Evolutionary conservation across 2,329 filamentous ascomycete species (phyloP).

Genomic region (Emergomyces orientalis): DNA sequence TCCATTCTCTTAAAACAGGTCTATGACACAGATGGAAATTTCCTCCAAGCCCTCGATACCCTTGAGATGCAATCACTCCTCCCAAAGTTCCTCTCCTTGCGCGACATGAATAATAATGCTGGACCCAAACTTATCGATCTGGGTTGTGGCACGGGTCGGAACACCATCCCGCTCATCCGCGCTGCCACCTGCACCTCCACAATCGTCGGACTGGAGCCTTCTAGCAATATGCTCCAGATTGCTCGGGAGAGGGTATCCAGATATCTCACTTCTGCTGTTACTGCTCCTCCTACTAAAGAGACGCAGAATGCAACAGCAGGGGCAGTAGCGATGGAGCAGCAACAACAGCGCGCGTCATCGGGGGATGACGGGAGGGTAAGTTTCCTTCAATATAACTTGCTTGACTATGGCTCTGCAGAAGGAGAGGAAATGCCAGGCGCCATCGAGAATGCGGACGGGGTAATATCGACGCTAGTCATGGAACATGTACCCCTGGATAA

Average conservation of each 20-base stretch:
- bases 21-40: conserved; percentile 59
- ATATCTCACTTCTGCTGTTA: neutral
- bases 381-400: conserved; percentile 33
- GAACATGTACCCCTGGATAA: conserved; percentile 52
- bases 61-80: conserved; percentile 46
- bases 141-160: conserved; percentile 57
- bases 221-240: conserved; percentile 48
- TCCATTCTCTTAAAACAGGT: conserved; percentile 25
- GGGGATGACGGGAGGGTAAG: neutral
- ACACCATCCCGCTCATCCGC: conserved; percentile 45
- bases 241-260: conserved; percentile 35
- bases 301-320: neutral
- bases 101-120: conserved; percentile 12
- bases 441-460: conserved; percentile 30
- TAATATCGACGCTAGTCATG: conserved; percentile 55
- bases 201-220: conserved; percentile 49
- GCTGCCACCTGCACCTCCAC: conserved; percentile 20
- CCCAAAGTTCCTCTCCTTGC: conserved; percentile 37
- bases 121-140: conserved; percentile 47
- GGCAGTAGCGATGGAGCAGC: neutral
- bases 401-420: conserved; percentile 15
- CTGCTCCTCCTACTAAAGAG: neutral
- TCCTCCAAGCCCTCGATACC: conserved; percentile 56
- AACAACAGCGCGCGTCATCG: neutral
- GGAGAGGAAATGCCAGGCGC: conserved; percentile 15